phyloP scores from a whole-genome alignment of 495 filamentous ascomycete species.

The Aspergillus homomorphus region DNA sequence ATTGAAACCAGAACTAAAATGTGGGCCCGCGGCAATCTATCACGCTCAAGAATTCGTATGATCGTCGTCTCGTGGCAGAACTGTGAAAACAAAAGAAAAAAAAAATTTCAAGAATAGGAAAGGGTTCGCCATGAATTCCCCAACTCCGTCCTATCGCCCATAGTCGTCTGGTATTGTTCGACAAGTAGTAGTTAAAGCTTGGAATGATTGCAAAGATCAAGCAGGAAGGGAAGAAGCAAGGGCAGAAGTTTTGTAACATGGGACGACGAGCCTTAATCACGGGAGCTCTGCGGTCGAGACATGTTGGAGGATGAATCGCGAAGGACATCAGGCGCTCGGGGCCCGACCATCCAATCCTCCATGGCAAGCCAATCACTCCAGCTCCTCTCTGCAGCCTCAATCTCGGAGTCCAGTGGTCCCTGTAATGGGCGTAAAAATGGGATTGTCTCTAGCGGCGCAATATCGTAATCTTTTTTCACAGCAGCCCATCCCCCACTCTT shows the following conservation, averaged over 20 bases:
- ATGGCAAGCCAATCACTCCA: conserved; percentile 90
- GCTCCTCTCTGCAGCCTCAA: conserved; percentile 73
- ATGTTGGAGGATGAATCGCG: conserved; percentile 43
- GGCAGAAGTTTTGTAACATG: neutral
- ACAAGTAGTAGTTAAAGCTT: neutral
- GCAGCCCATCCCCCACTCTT: conserved; percentile 86
- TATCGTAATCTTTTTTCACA: conserved; percentile 89
- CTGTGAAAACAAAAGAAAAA: neutral
- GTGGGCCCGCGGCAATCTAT: conserved; percentile 12
- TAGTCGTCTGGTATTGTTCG: conserved; percentile 6
- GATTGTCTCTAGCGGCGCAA: conserved; percentile 71
- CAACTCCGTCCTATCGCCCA: conserved; percentile 16
- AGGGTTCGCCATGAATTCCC: conserved; percentile 7
- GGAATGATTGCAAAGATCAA: neutral
- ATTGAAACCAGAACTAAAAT: conserved; percentile 7
- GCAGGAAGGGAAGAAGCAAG: conserved; percentile 9
- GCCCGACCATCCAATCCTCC: conserved; percentile 81
- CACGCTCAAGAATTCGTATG: conserved; percentile 13
- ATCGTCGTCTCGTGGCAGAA: conserved; percentile 16
- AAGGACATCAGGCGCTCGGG: conserved; percentile 50
- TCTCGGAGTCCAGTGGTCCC: conserved; percentile 71
- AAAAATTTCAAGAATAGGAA: neutral
- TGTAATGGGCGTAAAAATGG: conserved; percentile 83
- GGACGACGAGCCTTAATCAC: conserved; percentile 19
- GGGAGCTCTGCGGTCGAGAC: conserved; percentile 36